phyloP scores from a whole-genome alignment of 2,329 filamentous ascomycete species.

The Phoma sp. region DNA sequence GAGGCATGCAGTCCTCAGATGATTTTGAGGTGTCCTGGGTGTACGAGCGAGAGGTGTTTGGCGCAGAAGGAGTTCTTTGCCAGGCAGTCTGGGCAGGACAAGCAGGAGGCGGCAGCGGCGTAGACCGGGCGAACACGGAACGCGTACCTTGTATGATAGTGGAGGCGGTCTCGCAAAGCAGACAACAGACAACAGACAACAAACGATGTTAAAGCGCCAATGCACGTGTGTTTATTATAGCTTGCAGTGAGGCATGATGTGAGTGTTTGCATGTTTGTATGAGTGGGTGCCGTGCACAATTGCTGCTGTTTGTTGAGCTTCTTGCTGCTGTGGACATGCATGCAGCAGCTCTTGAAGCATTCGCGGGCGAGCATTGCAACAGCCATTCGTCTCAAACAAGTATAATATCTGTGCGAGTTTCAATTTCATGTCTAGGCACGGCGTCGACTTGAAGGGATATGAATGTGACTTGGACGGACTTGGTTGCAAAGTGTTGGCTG shows the following conservation, averaged over 20 bases:
- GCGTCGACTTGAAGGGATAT: too few relatives aligned
- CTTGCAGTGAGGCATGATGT: not conserved
- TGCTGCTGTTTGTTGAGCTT: not conserved
- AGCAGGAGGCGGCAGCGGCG: conserved; percentile 21
- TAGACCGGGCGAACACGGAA: conserved; percentile 15
- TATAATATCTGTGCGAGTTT: too few relatives aligned
- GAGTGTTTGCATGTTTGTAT: not conserved
- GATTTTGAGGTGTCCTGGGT: conserved; percentile 89
- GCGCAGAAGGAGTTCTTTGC: conserved; percentile 76
- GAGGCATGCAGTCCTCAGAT: conserved; percentile 81
- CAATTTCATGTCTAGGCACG: too few relatives aligned
- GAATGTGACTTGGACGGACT: too few relatives aligned
- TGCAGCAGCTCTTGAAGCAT: not conserved
- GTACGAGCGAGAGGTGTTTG: conserved; percentile 84
- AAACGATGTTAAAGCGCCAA: too few relatives aligned
- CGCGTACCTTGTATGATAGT: conserved; percentile 15
- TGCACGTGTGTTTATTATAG: not conserved
- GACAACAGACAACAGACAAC: too few relatives aligned
- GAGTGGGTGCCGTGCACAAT: not conserved
- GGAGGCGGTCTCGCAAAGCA: not conserved
- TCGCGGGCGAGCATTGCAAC: too few relatives aligned
- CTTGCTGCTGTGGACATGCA: too few relatives aligned
- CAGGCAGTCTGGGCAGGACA: conserved; percentile 45
- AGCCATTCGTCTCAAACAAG: too few relatives aligned
- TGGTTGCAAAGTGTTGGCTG: too few relatives aligned